A percentile compares a stretch with the other conserved stretches of the same genome.
phyloP scores from a whole-genome alignment of 2,329 filamentous ascomycete species.

The Basipetospora chlamydospora region DNA sequence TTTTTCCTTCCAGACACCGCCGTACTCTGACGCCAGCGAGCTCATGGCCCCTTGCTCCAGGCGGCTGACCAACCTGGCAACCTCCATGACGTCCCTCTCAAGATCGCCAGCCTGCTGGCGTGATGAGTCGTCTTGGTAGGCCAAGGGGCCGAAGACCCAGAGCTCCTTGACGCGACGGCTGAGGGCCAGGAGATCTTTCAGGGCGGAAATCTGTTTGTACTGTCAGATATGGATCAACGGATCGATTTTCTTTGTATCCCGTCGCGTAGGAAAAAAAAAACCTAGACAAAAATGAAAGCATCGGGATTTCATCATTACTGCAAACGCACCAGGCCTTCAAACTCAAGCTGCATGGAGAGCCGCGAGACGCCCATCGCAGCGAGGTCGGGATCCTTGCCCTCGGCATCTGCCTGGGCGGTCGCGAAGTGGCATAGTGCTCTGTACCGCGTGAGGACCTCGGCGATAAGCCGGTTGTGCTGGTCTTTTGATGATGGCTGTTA shows the following conservation, averaged over 20 bases:
- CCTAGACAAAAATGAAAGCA: too few relatives aligned
- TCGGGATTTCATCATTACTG: too few relatives aligned
- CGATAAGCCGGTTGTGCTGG: constrained; percentile 29
- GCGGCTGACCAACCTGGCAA: constrained; percentile 19
- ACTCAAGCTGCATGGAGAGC: constrained; percentile 30
- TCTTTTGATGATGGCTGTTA: too few relatives aligned
- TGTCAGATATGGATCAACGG: too few relatives aligned
- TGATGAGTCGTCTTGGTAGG: constrained; percentile 20
- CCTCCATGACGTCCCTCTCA: constrained; percentile 20
- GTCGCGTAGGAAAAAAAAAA: too few relatives aligned
- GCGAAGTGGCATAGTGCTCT: constrained; percentile 28
- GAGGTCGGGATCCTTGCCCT: constrained; percentile 18
- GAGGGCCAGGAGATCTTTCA: constrained; percentile 29
- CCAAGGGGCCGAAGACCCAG: constrained; percentile 28
- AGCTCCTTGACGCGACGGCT: constrained; percentile 30
- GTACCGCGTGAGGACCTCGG: constrained; percentile 28
- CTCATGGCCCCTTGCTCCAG: constrained; percentile 20
- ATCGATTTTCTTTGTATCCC: too few relatives aligned
- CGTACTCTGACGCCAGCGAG: constrained; percentile 18
- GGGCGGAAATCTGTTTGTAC: constrained; percentile 27
- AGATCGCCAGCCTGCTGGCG: constrained; percentile 21
- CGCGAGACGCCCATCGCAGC: constrained; percentile 26
- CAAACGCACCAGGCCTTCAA: constrained; percentile 25
- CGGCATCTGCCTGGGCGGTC: constrained; percentile 25
- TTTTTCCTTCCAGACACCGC: constrained; percentile 22